Evolutionary conservation across 2,329 filamentous ascomycete genomes (phyloP).

Genomic region (Penicillium sp.): DNA sequence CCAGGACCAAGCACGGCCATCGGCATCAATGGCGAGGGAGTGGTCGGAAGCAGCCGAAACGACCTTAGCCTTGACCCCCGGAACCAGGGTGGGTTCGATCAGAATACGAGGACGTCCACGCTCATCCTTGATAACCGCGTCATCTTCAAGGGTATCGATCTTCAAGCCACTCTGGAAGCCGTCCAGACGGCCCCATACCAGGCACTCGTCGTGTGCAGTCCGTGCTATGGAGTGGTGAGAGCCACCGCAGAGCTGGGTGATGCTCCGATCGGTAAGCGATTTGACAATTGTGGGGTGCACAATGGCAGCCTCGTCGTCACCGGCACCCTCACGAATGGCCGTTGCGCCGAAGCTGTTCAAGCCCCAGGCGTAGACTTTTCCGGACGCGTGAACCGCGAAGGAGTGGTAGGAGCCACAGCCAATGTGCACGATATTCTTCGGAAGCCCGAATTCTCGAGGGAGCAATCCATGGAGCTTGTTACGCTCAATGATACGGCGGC

Average conservation of each 20-base stretch:
- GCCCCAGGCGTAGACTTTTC: conserved; percentile 76
- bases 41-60: conserved; percentile 70
- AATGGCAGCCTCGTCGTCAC: conserved; percentile 68
- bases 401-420: conserved; percentile 76
- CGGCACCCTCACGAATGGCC: conserved; percentile 62
- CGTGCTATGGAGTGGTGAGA: conserved; percentile 69
- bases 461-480: conserved; percentile 55
- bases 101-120: conserved; percentile 68
- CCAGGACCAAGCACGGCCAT: conserved; percentile 73
- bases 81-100: conserved; percentile 61
- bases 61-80: conserved; percentile 56
- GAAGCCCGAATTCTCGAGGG: conserved; percentile 58
- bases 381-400: conserved; percentile 69
- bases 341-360: conserved; percentile 85
- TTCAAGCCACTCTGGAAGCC: conserved; percentile 62
- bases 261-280: conserved; percentile 61
- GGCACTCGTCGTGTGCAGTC: conserved; percentile 53
- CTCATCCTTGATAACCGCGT: conserved; percentile 64
- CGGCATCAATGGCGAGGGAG: conserved; percentile 65
- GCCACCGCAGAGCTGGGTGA: conserved; percentile 69
- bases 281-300: conserved; percentile 68
- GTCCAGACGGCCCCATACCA: conserved; percentile 62
- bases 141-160: conserved; percentile 54
- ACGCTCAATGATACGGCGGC: conserved; percentile 61
- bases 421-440: conserved; percentile 59